These are phyloP conservation scores for Microbotryomycetes sp. DNA, from an alignment of 1,284 basidiomycete species.

Conservation along the genomic window DNA sequence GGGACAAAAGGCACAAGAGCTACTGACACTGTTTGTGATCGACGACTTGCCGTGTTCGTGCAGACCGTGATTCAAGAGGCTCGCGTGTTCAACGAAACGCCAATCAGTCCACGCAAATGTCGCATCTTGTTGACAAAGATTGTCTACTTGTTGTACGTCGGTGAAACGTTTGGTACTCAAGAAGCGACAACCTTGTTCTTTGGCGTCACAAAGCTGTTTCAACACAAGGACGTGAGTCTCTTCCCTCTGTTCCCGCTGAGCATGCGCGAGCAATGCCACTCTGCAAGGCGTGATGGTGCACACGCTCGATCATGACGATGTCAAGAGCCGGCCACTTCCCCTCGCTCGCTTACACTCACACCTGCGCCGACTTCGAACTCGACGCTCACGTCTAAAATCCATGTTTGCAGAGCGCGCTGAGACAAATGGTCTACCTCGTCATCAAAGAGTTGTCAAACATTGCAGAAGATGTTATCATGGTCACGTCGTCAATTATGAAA, in stretches of 20 bases:
- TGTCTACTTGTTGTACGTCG: conserved; percentile 91
- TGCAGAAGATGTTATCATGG: conserved; percentile 99
- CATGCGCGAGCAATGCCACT: too few species aligned
- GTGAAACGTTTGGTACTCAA: conserved; percentile 89
- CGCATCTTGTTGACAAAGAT: conserved; percentile 92
- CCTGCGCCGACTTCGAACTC: too few species aligned
- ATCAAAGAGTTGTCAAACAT: conserved; percentile 95
- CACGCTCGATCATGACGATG: not conserved
- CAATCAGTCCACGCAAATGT: conserved; percentile 80
- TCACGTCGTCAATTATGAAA: conserved; percentile 99
- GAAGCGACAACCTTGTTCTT: conserved; percentile 98
- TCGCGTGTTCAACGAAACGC: conserved; percentile 97
- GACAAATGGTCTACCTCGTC: conserved; percentile 97
- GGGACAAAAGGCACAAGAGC: too few species aligned
- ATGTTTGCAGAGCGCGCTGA: conserved; percentile 67
- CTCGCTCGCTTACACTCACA: not conserved
- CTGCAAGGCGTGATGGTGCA: not conserved
- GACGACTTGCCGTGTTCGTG: too few species aligned
- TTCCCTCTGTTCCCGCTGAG: not conserved
- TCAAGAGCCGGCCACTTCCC: not conserved
- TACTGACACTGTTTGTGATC: too few species aligned
- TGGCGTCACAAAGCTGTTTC: conserved; percentile 97
- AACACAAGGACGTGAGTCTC: conserved; percentile 90
- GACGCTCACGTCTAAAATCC: not conserved
- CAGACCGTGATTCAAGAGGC: conserved; percentile 91